phyloP scores from a whole-genome alignment of 805 yeast genomes.

The Ogataea kodamae region DNA sequence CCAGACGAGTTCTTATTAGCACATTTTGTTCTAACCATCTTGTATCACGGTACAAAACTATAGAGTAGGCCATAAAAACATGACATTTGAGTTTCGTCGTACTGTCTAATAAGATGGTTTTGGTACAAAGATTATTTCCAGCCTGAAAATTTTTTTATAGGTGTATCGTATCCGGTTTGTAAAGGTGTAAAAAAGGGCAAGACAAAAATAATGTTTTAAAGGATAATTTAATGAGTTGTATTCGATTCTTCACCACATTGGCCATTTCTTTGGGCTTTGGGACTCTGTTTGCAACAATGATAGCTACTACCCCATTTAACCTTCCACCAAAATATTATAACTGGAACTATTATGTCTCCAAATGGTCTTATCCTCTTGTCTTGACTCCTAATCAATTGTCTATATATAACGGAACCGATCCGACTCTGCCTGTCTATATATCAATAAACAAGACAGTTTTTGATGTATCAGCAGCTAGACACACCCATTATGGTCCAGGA shows the following conservation, averaged over 20 bases:
- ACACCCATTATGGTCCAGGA: constrained; percentile 52
- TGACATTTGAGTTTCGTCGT: constrained; percentile 25
- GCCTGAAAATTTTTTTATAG: constrained; percentile 8
- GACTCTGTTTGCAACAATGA: no score
- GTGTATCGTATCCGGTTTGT: no score
- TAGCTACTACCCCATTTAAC: no score
- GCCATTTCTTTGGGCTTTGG: no score
- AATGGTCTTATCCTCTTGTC: constrained; percentile 1
- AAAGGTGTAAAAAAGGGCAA: constrained; percentile 3
- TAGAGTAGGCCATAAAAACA: constrained; percentile 19
- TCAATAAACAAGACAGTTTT: constrained; percentile 59
- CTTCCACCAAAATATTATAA: constrained; percentile 9
- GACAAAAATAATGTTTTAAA: neutral
- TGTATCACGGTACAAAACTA: constrained; percentile 33
- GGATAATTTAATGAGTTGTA: no score
- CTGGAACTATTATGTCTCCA: constrained; percentile 1
- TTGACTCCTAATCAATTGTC: constrained; percentile 35
- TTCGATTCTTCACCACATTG: no score
- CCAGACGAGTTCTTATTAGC: constrained; percentile 38
- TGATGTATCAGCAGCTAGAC: constrained; percentile 53
- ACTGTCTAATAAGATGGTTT: constrained; percentile 37
- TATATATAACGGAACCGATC: constrained; percentile 48
- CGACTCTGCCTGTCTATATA: constrained; percentile 49
- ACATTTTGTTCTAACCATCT: constrained; percentile 32
- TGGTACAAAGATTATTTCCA: constrained; percentile 26